Evolutionary conservation across 768 basidiomycete species (phyloP).

Genomic region (Russula virescens): DNA sequence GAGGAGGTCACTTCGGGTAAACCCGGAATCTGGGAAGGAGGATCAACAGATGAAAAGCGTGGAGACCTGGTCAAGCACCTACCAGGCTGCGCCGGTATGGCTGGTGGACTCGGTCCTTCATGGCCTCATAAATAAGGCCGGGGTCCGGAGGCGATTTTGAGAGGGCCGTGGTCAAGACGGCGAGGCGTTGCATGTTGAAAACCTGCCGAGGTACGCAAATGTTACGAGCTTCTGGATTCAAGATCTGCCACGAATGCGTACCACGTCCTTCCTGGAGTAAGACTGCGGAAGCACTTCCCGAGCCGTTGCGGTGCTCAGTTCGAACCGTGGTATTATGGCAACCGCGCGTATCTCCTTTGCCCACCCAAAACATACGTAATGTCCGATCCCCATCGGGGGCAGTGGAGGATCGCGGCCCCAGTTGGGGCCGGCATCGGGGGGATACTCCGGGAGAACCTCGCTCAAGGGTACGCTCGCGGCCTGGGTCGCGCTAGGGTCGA

Average conservation of each 20-base stretch:
- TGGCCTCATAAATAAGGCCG: conserved; percentile 96
- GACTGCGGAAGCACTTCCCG: conserved; percentile 76
- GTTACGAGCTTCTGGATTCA: not conserved
- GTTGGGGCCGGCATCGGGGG: conserved; percentile 81
- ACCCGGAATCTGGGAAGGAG: conserved; percentile 74
- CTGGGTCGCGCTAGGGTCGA: conserved; percentile 71
- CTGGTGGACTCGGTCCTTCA: conserved; percentile 98
- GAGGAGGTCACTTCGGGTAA: conserved; percentile 85
- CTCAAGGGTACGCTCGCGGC: conserved; percentile 89
- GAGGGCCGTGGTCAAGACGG: conserved; percentile 92
- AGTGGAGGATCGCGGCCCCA: conserved; percentile 89
- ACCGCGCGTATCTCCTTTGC: conserved; percentile 79
- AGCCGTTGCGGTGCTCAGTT: conserved; percentile 93
- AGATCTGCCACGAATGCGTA: conserved; percentile 31
- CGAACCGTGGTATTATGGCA: conserved; percentile 92
- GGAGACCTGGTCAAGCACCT: conserved; percentile 29
- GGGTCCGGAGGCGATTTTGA: conserved; percentile 88
- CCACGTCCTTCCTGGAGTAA: conserved; percentile 89
- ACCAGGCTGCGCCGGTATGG: conserved; percentile 89
- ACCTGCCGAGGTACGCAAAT: conserved; percentile 49
- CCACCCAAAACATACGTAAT: conserved; percentile 90
- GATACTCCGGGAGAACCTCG: conserved; percentile 95
- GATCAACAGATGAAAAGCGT: not conserved
- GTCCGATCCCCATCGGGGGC: conserved; percentile 88
- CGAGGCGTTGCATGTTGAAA: conserved; percentile 94